Percentiles rank a stretch among this genome's conserved stretches.
phyloP scores from a whole-genome alignment of 208 protist species.

The Crithidia acanthocephali region DNA sequence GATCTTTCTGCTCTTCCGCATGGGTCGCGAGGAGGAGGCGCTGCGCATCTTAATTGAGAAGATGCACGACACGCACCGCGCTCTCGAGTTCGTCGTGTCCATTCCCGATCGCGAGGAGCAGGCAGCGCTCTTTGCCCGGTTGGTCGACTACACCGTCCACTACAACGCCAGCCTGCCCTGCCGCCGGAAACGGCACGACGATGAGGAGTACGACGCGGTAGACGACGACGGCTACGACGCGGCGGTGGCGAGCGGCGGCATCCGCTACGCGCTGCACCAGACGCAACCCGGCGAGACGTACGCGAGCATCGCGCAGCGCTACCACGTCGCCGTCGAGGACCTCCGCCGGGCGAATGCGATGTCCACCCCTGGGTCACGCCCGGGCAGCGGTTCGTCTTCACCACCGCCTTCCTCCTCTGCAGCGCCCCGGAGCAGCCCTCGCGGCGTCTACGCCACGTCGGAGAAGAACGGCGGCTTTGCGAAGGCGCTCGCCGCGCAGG shows the following conservation, averaged over 20 bases:
- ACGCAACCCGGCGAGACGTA: constrained; percentile 54
- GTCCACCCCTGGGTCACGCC: neutral
- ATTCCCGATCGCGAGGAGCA: constrained; percentile 62
- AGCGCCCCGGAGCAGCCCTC: neutral
- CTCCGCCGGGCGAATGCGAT: constrained; percentile 26
- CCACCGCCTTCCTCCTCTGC: neutral
- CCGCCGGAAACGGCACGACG: constrained; percentile 13
- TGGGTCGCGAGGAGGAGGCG: constrained; percentile 83
- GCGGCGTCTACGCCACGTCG: neutral
- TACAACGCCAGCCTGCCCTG: constrained; percentile 42
- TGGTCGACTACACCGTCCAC: constrained; percentile 52
- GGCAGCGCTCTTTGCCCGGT: constrained; percentile 48
- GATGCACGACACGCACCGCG: constrained; percentile 35
- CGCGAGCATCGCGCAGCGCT: constrained; percentile 47
- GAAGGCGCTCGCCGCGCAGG: no score
- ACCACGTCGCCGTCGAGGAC: constrained; percentile 38
- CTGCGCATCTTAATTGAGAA: constrained; percentile 65
- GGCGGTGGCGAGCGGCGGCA: constrained; percentile 11
- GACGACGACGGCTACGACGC: constrained; percentile 19
- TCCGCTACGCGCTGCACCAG: constrained; percentile 48
- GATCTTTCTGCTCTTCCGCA: constrained; percentile 72
- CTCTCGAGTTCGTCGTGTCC: constrained; percentile 31
- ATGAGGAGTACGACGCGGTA: constrained; percentile 2
- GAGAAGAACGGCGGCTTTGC: neutral
- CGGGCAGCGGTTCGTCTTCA: neutral